Percentiles rank a stretch among this genome's conserved stretches.
Evolutionary conservation across 176 grass and related monocot species (phyloP).

Genomic region (Zizania latifolia): DNA sequence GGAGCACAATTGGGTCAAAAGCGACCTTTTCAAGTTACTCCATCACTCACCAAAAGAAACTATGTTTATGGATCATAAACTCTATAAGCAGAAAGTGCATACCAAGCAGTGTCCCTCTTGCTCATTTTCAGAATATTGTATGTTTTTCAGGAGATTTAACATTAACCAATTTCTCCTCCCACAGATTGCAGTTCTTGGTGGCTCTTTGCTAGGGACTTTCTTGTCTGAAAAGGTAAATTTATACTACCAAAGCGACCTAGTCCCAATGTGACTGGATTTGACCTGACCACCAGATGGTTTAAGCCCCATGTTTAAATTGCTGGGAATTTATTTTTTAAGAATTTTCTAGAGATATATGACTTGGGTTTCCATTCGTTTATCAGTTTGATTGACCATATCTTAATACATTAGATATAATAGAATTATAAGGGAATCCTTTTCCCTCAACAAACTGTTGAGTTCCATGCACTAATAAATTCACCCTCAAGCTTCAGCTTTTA

Average conservation of each 20-base stretch:
- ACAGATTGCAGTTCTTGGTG: constrained; percentile 92
- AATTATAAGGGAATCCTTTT: background rate
- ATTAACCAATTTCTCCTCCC: constrained; percentile 16
- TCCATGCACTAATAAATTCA: background rate
- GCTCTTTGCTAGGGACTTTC: constrained; percentile 89
- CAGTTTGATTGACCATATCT: background rate
- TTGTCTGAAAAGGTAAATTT: constrained; percentile 81
- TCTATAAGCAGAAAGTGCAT: background rate
- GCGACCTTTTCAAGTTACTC: background rate
- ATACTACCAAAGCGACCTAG: background rate
- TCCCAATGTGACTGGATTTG: background rate
- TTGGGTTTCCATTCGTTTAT: background rate
- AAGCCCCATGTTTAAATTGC: background rate
- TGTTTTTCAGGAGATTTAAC: background rate
- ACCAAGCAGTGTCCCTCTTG: background rate
- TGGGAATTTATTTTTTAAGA: background rate
- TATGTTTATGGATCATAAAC: background rate
- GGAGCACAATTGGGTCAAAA: background rate
- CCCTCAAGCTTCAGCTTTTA: background rate
- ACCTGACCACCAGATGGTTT: background rate
- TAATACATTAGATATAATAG: background rate
- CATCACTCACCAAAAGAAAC: background rate
- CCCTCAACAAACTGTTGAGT: background rate
- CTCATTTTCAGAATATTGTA: background rate
- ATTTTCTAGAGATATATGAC: background rate